Evolutionary conservation across 352 stramenopile genomes (phyloP), one percentile per base, ranked within the genome.

Genomic region (Globisporangium apiculatum): DNA sequence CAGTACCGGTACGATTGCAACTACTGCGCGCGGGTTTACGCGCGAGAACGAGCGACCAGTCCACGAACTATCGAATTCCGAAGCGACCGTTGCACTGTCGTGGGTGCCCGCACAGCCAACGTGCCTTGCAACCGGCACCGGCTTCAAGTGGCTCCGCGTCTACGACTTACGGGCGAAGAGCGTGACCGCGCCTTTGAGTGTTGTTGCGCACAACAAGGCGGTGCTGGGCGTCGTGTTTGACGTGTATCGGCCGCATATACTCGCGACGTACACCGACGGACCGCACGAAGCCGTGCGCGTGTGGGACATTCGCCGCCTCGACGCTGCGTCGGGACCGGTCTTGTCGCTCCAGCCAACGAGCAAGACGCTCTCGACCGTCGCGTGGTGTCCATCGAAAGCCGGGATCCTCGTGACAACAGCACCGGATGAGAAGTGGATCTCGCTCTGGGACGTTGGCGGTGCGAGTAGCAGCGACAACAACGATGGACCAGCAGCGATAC

Each of bases 101-200:
- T 95, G 85, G 85, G 79, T 95, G 18, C 85, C 85, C n/a, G 60
- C 79, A 31, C 81, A 95, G 56, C 83, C 85, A 3, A 86, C 79
- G 48, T 93, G 81, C 49, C 61, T 95, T 41, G 83, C 83, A 0
- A 89, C 80, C 6, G 85, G 85, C 15, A 95, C 85, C 15, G 85
- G 85, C 2, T 95, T 95, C 67, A 93, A 93, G 73, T 95, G 85
- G 85, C 64, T 95, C 11, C 75, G 85, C 35, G 81, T 95, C 51
- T 93, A 95, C 57, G 85, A 95, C 63, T 50, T 95, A 17, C 69
- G 85, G 17, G 65, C 72, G 0, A 83, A 88, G 24, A 65, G 60
- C 42, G 24, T 48, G 12, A 53, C 53, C 4, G 68, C 73, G 41
- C 82, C 83, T 1, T 73, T 95, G 64, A 91, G 79, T 53, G 80